phyloP scores from a whole-genome alignment of 805 yeast genomes.

The Brettanomyces custersianus region DNA sequence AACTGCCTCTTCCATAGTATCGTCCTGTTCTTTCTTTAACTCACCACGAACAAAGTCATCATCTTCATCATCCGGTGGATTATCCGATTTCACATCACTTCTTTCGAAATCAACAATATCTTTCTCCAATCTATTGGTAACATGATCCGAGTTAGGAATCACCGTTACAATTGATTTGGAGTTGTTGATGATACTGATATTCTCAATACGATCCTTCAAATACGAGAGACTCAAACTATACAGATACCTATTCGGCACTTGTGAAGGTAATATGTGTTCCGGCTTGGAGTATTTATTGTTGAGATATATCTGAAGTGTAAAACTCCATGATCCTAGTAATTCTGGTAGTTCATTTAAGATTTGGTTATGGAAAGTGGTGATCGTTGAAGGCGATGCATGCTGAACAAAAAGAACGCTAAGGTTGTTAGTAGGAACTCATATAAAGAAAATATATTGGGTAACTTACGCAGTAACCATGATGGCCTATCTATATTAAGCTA shows the following conservation, averaged over 20 bases:
- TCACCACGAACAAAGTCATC: slow-evolving; percentile 3
- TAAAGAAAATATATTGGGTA: too few relatives aligned
- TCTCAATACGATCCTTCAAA: slow-evolving; percentile 28
- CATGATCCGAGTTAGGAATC: slow-evolving; percentile 16
- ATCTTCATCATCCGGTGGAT: slow-evolving; percentile 5
- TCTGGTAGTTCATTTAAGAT: slow-evolving; percentile 61
- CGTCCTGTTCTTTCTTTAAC: slow-evolving; percentile 19
- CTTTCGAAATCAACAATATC: slow-evolving; percentile 6
- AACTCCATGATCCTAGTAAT: slow-evolving; percentile 55
- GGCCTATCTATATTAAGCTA: too few relatives aligned
- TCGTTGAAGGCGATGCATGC: slow-evolving; percentile 48
- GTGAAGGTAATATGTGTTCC: slow-evolving; percentile 25
- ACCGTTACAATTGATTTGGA: slow-evolving; percentile 26
- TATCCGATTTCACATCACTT: neutral
- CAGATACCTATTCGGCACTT: slow-evolving; percentile 34
- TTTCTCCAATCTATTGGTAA: slow-evolving; percentile 7
- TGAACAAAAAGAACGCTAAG: slow-evolving; percentile 31
- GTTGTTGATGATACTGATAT: slow-evolving; percentile 41
- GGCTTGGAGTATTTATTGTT: slow-evolving; percentile 50
- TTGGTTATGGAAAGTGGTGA: slow-evolving; percentile 61
- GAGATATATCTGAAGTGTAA: slow-evolving; percentile 58
- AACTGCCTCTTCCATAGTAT: slow-evolving; percentile 7
- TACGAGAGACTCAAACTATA: slow-evolving; percentile 46
- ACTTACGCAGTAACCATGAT: slow-evolving; percentile 28
- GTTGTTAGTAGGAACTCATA: slow-evolving; percentile 3